These are phyloP conservation scores for Hortaea werneckii DNA, from an alignment of 2,329 filamentous ascomycete species.

Conservation along the genomic window DNA sequence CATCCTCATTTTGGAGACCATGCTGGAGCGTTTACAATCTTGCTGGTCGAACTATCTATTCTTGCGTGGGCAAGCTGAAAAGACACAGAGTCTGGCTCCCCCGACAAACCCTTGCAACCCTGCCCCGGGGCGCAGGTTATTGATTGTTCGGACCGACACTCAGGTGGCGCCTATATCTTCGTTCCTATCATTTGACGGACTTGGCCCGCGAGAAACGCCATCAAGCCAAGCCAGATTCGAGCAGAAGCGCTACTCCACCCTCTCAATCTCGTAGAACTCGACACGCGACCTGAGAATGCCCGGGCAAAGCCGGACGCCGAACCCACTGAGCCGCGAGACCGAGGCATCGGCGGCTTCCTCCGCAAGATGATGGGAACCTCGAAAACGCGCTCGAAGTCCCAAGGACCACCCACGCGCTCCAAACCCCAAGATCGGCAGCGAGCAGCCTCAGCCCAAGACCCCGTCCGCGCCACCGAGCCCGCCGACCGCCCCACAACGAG, in stretches of 20 bases:
- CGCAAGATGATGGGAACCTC: slow-evolving; percentile 25
- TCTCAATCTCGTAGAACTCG: slow-evolving; percentile 17
- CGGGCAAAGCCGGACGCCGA: slow-evolving; percentile 17
- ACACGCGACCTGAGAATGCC: slow-evolving; percentile 19
- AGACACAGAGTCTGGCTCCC: slow-evolving; percentile 45
- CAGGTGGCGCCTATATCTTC: slow-evolving; percentile 42
- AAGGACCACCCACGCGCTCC: slow-evolving; percentile 5
- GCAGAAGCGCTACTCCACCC: slow-evolving; percentile 25
- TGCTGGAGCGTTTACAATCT: slow-evolving; percentile 58
- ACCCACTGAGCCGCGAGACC: slow-evolving; percentile 9
- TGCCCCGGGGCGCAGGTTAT: slow-evolving; percentile 72
- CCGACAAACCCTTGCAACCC: slow-evolving; percentile 76
- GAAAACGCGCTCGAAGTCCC: slow-evolving; percentile 17
- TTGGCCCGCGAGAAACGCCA: slow-evolving; percentile 32
- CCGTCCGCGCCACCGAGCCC: slow-evolving; percentile 1
- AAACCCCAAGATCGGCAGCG: neutral
- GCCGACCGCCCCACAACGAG: slow-evolving; percentile 1
- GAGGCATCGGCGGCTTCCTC: slow-evolving; percentile 24
- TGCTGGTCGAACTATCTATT: slow-evolving; percentile 74
- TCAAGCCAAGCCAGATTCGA: slow-evolving; percentile 21
- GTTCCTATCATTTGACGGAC: slow-evolving; percentile 56
- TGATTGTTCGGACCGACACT: slow-evolving; percentile 78
- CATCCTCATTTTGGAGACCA: slow-evolving; percentile 52
- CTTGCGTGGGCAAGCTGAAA: slow-evolving; percentile 57
- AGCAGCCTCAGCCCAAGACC: neutral